Conservation (phyloP, 257 asterid species). For the Penstemon eatonii region DNA sequence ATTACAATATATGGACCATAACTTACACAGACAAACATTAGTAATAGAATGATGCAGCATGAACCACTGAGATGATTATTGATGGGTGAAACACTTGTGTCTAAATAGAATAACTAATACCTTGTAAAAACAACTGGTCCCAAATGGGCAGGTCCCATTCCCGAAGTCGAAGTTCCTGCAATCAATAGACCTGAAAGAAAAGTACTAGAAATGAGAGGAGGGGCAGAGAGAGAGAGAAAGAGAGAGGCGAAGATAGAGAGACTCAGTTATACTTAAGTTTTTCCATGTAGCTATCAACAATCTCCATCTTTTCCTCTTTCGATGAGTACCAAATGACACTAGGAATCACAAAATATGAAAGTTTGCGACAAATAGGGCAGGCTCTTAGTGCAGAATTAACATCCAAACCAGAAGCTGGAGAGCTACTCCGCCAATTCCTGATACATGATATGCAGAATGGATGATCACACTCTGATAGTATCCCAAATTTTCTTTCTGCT, state of each 20-base stretch:
- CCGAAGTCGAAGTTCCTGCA: slow-evolving; percentile 86
- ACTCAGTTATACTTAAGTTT: slow-evolving; percentile 51
- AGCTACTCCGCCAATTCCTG: slow-evolving; percentile 74
- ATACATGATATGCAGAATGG: slow-evolving; percentile 78
- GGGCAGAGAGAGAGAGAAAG: not conserved
- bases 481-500: slow-evolving; percentile 74
- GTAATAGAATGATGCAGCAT: slow-evolving; percentile 13
- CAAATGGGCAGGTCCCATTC: slow-evolving; percentile 76
- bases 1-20: not conserved
- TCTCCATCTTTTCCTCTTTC: slow-evolving; percentile 62
- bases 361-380: slow-evolving; percentile 74
- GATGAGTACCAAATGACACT: slow-evolving; percentile 65
- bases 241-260: not conserved
- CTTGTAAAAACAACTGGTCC: slow-evolving; percentile 74
- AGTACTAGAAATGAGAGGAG: slow-evolving; percentile 19
- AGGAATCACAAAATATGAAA: slow-evolving; percentile 75
- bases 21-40: not conserved
- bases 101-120: slow-evolving; percentile 32
- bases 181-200: slow-evolving; percentile 59
- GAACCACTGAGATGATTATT: not conserved
- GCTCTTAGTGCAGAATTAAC: slow-evolving; percentile 69
- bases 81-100: not conserved
- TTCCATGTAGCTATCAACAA: slow-evolving; percentile 54
- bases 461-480: slow-evolving; percentile 75
- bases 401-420: slow-evolving; percentile 62